Evolutionary conservation across 192 early-diverging fungal genomes (phyloP).

Genomic region (Coemansia sp.): DNA sequence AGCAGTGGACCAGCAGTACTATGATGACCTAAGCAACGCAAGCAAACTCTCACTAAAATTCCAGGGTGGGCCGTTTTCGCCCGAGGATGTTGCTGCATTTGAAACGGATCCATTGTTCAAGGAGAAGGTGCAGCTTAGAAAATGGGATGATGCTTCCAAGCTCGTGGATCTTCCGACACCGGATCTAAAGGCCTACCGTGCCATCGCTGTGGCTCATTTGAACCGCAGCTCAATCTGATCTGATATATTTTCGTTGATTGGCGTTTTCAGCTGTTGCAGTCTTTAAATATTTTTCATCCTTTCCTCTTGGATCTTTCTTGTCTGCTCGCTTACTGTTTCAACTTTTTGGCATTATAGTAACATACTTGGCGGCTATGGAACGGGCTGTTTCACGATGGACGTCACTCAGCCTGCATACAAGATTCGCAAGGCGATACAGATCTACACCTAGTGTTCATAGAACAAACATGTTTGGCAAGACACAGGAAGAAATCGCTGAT

Average conservation of each 20-base stretch:
- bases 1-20: slow-evolving; percentile 51
- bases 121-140: slow-evolving; percentile 56
- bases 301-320: not conserved
- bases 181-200: slow-evolving; percentile 46
- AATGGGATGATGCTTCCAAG: slow-evolving; percentile 60
- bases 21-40: slow-evolving; percentile 48
- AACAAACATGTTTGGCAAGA: slow-evolving; percentile 41
- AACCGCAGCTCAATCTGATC: no score
- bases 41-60: slow-evolving; percentile 59
- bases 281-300: no score
- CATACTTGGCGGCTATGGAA: not conserved
- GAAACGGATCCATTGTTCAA: slow-evolving; percentile 57
- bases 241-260: no score
- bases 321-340: not conserved
- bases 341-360: not conserved
- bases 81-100: slow-evolving; percentile 46
- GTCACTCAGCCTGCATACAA: not conserved
- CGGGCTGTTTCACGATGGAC: not conserved
- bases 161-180: slow-evolving; percentile 47
- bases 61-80: slow-evolving; percentile 54
- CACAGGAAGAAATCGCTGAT: slow-evolving; percentile 16
- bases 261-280: not conserved
- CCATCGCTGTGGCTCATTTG: slow-evolving; percentile 47
- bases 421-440: not conserved
- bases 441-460: not conserved